Evolutionary conservation across 257 asterid genomes (phyloP).

Genomic region (Forsythia suspensa): DNA sequence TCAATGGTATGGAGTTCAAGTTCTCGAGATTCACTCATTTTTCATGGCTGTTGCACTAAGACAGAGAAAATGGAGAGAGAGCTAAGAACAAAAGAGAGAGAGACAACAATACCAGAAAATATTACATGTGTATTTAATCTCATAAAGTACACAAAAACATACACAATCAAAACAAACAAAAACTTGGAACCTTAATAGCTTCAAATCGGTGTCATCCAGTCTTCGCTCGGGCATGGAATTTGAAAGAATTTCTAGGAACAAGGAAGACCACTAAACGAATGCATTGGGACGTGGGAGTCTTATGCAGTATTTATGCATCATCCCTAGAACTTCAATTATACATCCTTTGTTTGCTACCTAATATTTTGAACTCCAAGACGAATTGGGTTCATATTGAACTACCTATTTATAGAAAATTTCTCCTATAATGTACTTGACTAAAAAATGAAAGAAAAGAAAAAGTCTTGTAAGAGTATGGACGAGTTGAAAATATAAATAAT

Average conservation of each 20-base stretch:
- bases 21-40: slow-evolving; percentile 50
- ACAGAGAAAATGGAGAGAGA: neutral
- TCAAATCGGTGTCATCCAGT: neutral
- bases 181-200: neutral
- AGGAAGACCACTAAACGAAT: neutral
- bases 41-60: slow-evolving; percentile 35
- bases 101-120: too few species aligned
- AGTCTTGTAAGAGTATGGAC: too few species aligned
- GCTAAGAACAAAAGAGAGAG: neutral
- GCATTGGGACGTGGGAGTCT: neutral
- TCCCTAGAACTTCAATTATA: neutral
- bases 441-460: too few species aligned
- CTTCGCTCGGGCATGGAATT: neutral
- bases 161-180: slow-evolving; percentile 19
- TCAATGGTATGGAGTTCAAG: slow-evolving; percentile 32
- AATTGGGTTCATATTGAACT: neutral
- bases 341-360: neutral
- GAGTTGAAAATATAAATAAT: too few species aligned
- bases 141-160: neutral
- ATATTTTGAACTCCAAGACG: neutral
- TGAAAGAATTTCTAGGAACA: neutral
- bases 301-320: neutral
- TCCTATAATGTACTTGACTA: too few species aligned
- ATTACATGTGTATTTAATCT: slow-evolving; percentile 12
- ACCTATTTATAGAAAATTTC: too few species aligned